These are phyloP conservation scores for Verbascum thapsus DNA, from an alignment of 257 asterid species.

Conservation along the genomic window DNA sequence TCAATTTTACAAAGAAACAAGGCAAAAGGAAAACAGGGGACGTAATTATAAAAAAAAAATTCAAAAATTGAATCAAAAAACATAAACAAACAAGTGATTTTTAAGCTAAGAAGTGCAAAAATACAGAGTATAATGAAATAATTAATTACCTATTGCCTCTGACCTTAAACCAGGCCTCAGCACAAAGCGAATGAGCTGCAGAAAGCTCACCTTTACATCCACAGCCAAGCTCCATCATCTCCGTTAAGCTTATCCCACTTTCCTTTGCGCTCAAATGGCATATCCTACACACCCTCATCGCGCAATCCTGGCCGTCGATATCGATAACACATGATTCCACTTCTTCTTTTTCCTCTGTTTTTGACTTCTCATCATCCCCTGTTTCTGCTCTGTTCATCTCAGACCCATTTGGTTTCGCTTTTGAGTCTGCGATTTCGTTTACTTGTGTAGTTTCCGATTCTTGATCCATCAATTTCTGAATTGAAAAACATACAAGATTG, in stretches of 20 bases:
- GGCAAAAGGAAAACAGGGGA: too few species aligned
- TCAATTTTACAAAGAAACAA: neutral
- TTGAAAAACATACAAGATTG: too few species aligned
- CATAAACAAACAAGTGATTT: too few species aligned
- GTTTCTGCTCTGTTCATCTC: constrained; percentile 3
- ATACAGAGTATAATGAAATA: too few species aligned
- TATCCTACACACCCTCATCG: constrained; percentile 57
- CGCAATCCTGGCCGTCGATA: constrained; percentile 28
- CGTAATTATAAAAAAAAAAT: neutral
- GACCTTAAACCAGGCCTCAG: constrained; percentile 77
- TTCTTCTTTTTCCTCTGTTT: constrained; percentile 28
- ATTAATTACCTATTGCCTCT: constrained; percentile 72
- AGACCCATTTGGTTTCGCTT: constrained; percentile 22
- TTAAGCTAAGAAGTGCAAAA: too few species aligned
- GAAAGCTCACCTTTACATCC: constrained; percentile 92
- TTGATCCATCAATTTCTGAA: constrained; percentile 28
- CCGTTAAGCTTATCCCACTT: constrained; percentile 36
- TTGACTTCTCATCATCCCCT: constrained; percentile 28
- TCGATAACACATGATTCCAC: constrained; percentile 44
- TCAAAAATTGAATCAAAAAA: too few species aligned
- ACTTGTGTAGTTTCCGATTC: constrained; percentile 31
- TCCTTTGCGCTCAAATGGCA: constrained; percentile 77
- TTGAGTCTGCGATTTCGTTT: constrained; percentile 30
- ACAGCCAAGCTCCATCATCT: constrained; percentile 82
- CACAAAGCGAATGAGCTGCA: constrained; percentile 68